A percentile compares a stretch with the other conserved stretches of the same genome.
phyloP scores from a whole-genome alignment of 352 stramenopile genomes.

The Globisporangium yorkense region DNA sequence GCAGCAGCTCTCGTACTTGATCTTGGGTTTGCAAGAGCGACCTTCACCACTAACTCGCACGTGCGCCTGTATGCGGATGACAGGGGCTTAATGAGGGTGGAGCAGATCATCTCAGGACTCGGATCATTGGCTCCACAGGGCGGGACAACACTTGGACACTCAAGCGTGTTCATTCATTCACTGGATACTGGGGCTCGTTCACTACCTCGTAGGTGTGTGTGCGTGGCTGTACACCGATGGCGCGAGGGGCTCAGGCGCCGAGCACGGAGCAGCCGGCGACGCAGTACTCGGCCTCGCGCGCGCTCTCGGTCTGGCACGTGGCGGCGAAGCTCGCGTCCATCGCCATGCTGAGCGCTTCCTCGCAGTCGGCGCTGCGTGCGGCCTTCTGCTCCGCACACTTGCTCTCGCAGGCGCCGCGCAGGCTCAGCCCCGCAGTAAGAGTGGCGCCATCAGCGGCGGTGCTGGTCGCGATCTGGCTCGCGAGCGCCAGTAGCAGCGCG shows the following conservation, averaged over 20 bases:
- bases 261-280: slow-evolving; percentile 15
- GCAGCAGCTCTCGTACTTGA: no score
- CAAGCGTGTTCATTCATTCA: no score
- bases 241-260: neutral
- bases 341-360: slow-evolving; percentile 50
- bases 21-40: no score
- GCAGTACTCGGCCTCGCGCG: slow-evolving; percentile 21
- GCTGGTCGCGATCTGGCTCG: slow-evolving; percentile 28
- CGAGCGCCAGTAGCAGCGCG: slow-evolving; percentile 23
- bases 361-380: slow-evolving; percentile 45
- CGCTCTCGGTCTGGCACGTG: slow-evolving; percentile 22
- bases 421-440: slow-evolving; percentile 52
- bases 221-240: no score
- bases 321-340: slow-evolving; percentile 27
- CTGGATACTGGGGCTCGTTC: neutral
- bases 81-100: no score
- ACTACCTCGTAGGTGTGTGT: no score
- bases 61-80: no score
- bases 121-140: no score
- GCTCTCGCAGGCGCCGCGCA: slow-evolving; percentile 14
- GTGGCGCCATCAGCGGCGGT: no score
- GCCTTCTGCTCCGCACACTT: slow-evolving; percentile 43
- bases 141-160: no score
- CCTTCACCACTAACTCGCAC: no score
- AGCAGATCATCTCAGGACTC: no score